phyloP scores from a whole-genome alignment of 805 yeast genomes.

The Metschnikowia cerradonensis region DNA sequence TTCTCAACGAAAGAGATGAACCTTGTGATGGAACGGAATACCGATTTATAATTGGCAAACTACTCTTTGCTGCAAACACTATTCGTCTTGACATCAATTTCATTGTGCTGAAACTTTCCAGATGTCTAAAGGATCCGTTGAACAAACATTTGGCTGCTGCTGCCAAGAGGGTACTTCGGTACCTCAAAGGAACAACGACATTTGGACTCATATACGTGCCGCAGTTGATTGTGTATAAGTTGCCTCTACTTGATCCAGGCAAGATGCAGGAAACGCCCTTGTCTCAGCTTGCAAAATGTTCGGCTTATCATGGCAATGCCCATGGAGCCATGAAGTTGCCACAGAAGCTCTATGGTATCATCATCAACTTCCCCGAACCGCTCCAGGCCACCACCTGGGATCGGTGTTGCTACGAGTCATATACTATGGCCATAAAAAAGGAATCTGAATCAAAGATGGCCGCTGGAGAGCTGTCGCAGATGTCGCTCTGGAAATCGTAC shows the following conservation, averaged over 20 bases:
- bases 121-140: no score
- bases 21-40: no score
- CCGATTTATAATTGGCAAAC: no score
- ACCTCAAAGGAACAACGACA: no score
- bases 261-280: slow-evolving; percentile 21
- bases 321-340: slow-evolving; percentile 59
- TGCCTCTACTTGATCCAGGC: slow-evolving; percentile 34
- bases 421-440: slow-evolving; percentile 23
- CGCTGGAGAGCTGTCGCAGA: slow-evolving; percentile 86
- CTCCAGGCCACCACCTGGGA: slow-evolving; percentile 92
- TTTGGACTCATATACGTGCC: slow-evolving; percentile 38
- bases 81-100: no score
- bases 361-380: slow-evolving; percentile 74
- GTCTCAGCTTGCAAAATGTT: slow-evolving; percentile 47
- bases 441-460: slow-evolving; percentile 18
- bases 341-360: slow-evolving; percentile 50
- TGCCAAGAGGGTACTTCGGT: no score
- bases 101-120: no score
- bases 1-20: slow-evolving; percentile 32
- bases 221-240: slow-evolving; percentile 40
- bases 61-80: no score
- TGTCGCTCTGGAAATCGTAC: slow-evolving; percentile 91
- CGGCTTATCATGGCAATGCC: slow-evolving; percentile 49
- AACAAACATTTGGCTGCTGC: no score
- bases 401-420: slow-evolving; percentile 83